Percentiles rank a stretch among this genome's conserved stretches.
These are phyloP conservation scores for Conringia planisiliqua DNA, from an alignment of 345 rosid genomes.

Conservation along the genomic window DNA sequence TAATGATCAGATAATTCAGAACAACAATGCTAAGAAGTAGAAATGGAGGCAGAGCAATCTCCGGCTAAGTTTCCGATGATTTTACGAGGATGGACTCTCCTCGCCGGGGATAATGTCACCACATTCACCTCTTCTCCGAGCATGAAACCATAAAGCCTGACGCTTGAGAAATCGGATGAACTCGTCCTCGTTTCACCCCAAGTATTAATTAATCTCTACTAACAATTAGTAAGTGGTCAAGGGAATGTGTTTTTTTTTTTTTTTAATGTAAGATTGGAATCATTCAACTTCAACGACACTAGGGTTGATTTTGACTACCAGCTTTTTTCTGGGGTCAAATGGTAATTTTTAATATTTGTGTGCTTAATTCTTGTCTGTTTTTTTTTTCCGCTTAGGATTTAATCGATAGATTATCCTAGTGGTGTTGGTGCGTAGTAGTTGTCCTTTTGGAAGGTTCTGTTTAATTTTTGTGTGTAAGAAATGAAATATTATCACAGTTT, in stretches of 20 bases:
- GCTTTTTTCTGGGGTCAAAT: slow-evolving; percentile 24
- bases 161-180: background rate
- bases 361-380: background rate
- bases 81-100: slow-evolving; percentile 49
- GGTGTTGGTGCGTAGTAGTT: slow-evolving; percentile 8
- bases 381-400: slow-evolving; percentile 16
- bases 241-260: background rate
- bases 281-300: too few relatives aligned
- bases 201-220: background rate
- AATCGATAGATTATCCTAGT: slow-evolving; percentile 24
- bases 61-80: slow-evolving; percentile 46
- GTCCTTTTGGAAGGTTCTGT: too few relatives aligned
- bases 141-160: slow-evolving; percentile 6
- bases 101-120: slow-evolving; percentile 58
- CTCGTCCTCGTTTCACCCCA: background rate
- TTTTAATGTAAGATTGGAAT: slow-evolving; percentile 1
- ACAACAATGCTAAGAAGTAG: slow-evolving; percentile 25
- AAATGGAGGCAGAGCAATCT: slow-evolving; percentile 48
- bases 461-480: slow-evolving; percentile 6
- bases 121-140: slow-evolving; percentile 67
- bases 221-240: background rate
- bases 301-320: slow-evolving; percentile 20
- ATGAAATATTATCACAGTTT: background rate
- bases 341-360: slow-evolving; percentile 17
- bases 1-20: slow-evolving; percentile 7